Evolutionary conservation across 306 rosid species (phyloP).

Genomic region (Myrica gale): DNA sequence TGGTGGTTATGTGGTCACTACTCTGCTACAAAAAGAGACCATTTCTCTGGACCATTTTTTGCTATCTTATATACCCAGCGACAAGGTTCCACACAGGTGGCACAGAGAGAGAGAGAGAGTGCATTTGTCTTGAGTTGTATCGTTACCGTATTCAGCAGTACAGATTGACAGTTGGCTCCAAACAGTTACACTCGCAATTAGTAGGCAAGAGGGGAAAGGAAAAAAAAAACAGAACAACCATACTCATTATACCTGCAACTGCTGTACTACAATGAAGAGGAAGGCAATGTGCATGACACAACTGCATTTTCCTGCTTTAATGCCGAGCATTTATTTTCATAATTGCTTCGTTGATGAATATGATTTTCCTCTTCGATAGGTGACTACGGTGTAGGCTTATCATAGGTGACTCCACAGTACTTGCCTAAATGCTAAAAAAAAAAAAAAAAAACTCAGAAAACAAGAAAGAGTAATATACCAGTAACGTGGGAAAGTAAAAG

Average conservation of each 20-base stretch:
- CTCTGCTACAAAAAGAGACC: not conserved
- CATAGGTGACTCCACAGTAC: not conserved
- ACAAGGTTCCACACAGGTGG: not conserved
- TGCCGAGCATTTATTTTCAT: not conserved
- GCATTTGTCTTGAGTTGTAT: conserved; percentile 3
- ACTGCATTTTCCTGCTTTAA: not conserved
- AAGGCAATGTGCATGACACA: not conserved
- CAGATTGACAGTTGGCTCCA: conserved; percentile 1
- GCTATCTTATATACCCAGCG: not conserved
- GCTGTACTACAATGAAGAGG: not conserved
- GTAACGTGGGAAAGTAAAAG: too few species aligned
- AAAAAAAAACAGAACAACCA: not conserved
- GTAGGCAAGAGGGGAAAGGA: not conserved
- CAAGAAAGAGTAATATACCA: too few species aligned
- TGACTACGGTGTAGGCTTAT: not conserved
- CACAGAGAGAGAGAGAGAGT: not conserved
- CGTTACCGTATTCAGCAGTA: not conserved
- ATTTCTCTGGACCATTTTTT: not conserved
- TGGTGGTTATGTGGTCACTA: not conserved
- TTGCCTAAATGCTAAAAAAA: not conserved
- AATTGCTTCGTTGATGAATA: not conserved
- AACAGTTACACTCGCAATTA: not conserved
- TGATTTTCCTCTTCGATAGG: not conserved
- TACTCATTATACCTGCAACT: not conserved
- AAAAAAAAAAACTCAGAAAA: not conserved